phyloP scores from a whole-genome alignment of 208 protist genomes.

The Trypanosoma melophagium region DNA sequence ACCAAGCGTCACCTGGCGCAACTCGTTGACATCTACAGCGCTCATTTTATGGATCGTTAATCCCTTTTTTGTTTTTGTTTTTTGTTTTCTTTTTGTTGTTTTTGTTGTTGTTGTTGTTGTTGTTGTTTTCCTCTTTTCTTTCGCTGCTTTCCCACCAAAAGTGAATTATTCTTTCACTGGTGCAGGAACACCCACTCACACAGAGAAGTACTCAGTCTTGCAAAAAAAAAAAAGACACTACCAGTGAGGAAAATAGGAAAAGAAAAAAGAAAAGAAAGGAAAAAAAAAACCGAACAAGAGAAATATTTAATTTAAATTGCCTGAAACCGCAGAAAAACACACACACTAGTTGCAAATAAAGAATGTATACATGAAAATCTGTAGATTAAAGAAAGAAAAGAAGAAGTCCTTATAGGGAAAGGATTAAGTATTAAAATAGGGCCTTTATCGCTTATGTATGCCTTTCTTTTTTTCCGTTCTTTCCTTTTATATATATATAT shows the following conservation, averaged over 20 bases:
- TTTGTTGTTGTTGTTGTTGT: neutral
- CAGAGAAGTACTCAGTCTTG: too few relatives aligned
- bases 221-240: neutral
- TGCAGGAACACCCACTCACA: too few relatives aligned
- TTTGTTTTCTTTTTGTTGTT: neutral
- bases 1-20: slow-evolving; percentile 75
- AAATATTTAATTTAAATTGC: neutral
- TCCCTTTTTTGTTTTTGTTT: neutral
- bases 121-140: neutral
- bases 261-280: neutral
- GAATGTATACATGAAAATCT: too few relatives aligned
- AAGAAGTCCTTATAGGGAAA: neutral
- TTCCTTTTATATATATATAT: too few relatives aligned
- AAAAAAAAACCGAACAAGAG: slow-evolving; percentile 2
- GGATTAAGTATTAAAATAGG: too few relatives aligned
- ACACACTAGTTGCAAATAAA: neutral
- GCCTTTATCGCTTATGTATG: too few relatives aligned
- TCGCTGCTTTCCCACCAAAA: neutral
- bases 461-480: too few relatives aligned
- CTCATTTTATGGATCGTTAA: slow-evolving; percentile 29
- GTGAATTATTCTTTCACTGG: too few relatives aligned
- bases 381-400: neutral
- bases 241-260: neutral
- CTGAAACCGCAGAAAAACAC: neutral
- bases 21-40: slow-evolving; percentile 61